Percentiles rank a stretch among this genome's conserved stretches.
These are phyloP conservation scores for Akanthomyces uredinophilus DNA, from an alignment of 2,329 filamentous ascomycete species.

Conservation along the genomic window DNA sequence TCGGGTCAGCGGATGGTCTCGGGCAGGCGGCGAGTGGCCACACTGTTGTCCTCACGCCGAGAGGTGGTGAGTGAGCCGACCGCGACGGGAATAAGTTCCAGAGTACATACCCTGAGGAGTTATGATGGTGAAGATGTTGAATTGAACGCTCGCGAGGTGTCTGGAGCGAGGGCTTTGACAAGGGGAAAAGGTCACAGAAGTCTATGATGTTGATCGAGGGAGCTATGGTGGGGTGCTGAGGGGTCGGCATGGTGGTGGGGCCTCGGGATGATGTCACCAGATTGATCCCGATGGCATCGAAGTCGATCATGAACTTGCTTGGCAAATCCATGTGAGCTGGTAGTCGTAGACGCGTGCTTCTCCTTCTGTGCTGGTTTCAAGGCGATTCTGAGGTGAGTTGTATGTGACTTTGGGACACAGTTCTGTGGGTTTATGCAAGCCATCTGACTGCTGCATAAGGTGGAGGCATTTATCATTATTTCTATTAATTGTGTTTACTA, in stretches of 20 bases:
- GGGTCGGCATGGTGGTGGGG: constrained; percentile 4
- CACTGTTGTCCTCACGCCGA: too few species aligned
- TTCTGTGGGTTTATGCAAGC: neutral
- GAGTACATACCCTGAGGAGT: neutral
- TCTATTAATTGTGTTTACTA: too few species aligned
- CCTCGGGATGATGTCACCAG: constrained; percentile 11
- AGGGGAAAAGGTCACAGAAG: neutral
- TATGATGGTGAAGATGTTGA: neutral
- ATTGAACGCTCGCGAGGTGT: neutral
- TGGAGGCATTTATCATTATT: neutral
- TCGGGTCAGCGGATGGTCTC: neutral
- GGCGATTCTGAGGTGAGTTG: neutral
- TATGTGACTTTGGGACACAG: too few species aligned
- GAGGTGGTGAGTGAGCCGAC: neutral
- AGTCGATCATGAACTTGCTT: neutral
- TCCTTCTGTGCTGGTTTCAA: neutral
- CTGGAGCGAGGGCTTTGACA: neutral
- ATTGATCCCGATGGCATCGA: neutral
- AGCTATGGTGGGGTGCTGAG: constrained; percentile 12
- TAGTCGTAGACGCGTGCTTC: neutral
- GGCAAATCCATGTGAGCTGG: neutral
- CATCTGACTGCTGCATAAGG: neutral
- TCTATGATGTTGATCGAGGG: neutral
- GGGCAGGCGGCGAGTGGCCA: neutral
- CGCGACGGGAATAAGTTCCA: neutral